Evolutionary conservation across 2,329 filamentous ascomycete species (phyloP), one percentile per base, ranked within the genome.

Genomic region (Graphilbum fragrans): DNA sequence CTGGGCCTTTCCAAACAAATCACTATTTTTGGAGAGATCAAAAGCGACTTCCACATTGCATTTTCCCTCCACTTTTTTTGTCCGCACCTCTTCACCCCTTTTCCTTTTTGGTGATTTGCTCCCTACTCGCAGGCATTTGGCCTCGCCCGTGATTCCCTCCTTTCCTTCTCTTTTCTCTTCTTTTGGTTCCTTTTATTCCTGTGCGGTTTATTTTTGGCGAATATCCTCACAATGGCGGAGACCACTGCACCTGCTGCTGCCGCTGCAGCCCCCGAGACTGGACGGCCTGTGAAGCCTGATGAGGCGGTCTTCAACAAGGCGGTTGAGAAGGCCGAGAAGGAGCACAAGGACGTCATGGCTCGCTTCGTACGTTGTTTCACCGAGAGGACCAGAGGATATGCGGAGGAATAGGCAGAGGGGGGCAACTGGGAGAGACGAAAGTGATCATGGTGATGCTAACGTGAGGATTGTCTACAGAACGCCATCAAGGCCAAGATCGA

Each of bases 401-500:
- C 14, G 7, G 7, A 16, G 11, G 11, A 16, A 14, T 5, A 31
- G 29, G 12, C 5, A 31, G 14, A 31, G 29, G n/a, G 14, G 5
- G 29, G n/a, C 11, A 31, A 14, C 7, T 7, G 23, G 23, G 12
- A 12, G 23, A 27, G 23, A 12, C 7, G 23, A 12, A 27, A 27
- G 23, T 7, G 23, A 27, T 7, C 7, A 27, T 7, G 23, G 23
- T 7, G 23, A 27, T 7, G 23, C 7, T 7, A 12, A 27, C 7
- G 17, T 34, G 38, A 2, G 22, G 51, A 43, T 23, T 38, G 29
- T 27, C 42, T 48, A n/a, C 57, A 96, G 90, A 88, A 85, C 58
- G 80, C 81, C 50, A 70, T 92, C 65, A 90, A 87, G 65, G 75
- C 80, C 59, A 94, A 95, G 69, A 77, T 96, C 58, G 87, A 95